Percentiles rank a stretch among this genome's conserved stretches.
phyloP scores from a whole-genome alignment of 2,329 filamentous ascomycete species.

The Zymoseptoria brevis region DNA sequence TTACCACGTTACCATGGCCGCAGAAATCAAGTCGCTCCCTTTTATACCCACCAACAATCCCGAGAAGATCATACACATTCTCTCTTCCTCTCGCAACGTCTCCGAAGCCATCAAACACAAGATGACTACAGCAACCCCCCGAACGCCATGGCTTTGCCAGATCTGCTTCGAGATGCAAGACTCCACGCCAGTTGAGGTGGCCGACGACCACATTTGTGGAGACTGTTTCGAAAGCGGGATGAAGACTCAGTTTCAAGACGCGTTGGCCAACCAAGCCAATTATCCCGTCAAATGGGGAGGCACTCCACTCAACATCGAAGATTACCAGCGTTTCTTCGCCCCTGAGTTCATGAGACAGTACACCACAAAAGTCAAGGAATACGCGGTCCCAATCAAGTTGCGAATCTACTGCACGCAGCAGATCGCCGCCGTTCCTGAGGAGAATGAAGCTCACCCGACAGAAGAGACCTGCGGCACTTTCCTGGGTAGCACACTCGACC shows the following conservation, averaged over 20 bases:
- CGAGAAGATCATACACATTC: background rate
- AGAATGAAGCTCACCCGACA: background rate
- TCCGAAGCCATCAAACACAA: background rate
- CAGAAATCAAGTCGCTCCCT: background rate
- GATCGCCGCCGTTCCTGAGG: background rate
- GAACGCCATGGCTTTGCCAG: background rate
- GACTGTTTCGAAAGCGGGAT: constrained; percentile 1
- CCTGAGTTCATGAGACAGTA: background rate
- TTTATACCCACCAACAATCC: background rate
- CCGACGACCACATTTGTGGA: background rate
- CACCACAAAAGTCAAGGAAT: background rate
- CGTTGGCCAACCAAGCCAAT: background rate
- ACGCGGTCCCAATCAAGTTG: background rate
- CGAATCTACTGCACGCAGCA: background rate
- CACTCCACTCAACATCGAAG: background rate
- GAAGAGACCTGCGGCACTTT: background rate
- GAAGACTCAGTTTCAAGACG: background rate
- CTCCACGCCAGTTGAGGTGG: background rate
- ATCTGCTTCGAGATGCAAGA: background rate
- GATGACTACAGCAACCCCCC: background rate
- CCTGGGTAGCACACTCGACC: background rate
- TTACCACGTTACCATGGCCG: background rate
- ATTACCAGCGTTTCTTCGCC: background rate
- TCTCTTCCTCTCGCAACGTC: background rate
- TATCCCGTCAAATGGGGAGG: constrained; percentile 1